These are phyloP conservation scores for Phytophthora citricola DNA, from an alignment of 352 stramenopile species.

Conservation along the genomic window DNA sequence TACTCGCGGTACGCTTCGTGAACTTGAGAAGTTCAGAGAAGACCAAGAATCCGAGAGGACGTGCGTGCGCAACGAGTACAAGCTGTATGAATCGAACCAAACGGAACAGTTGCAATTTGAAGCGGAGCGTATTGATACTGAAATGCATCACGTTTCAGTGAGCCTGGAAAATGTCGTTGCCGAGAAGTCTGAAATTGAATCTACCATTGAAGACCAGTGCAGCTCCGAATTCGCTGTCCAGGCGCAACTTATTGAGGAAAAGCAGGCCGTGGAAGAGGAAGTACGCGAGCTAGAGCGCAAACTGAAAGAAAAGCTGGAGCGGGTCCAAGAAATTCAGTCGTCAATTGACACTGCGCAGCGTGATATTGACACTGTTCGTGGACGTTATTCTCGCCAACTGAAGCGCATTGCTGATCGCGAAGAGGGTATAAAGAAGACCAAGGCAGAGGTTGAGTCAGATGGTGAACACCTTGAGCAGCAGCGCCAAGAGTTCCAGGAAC, in stretches of 20 bases:
- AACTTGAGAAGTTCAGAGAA: constrained; percentile 80
- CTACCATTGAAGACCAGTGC: constrained; percentile 81
- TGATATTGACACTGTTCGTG: constrained; percentile 79
- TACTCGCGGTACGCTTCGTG: constrained; percentile 71
- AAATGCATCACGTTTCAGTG: constrained; percentile 80
- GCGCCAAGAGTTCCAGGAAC: constrained; percentile 59
- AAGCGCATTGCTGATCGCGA: constrained; percentile 85
- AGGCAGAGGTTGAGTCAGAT: constrained; percentile 77
- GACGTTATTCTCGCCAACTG: constrained; percentile 76
- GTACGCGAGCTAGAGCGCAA: constrained; percentile 76
- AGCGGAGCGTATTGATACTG: constrained; percentile 71
- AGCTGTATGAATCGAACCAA: constrained; percentile 70
- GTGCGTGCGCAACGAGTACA: constrained; percentile 58
- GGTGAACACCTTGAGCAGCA: constrained; percentile 65
- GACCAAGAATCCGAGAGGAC: constrained; percentile 68
- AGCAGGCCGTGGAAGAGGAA: constrained; percentile 68
- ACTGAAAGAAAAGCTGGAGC: constrained; percentile 63
- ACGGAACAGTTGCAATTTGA: constrained; percentile 85
- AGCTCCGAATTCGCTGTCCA: constrained; percentile 65
- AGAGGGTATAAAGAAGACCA: constrained; percentile 73
- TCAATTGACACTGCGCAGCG: constrained; percentile 78
- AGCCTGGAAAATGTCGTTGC: constrained; percentile 72
- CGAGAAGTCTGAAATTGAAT: constrained; percentile 82
- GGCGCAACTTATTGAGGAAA: constrained; percentile 61
- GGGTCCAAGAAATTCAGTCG: constrained; percentile 64